Base-by-base conservation (phyloP, 495 filamentous ascomycete genomes). In the Aspergillus haitiensis region DNA sequence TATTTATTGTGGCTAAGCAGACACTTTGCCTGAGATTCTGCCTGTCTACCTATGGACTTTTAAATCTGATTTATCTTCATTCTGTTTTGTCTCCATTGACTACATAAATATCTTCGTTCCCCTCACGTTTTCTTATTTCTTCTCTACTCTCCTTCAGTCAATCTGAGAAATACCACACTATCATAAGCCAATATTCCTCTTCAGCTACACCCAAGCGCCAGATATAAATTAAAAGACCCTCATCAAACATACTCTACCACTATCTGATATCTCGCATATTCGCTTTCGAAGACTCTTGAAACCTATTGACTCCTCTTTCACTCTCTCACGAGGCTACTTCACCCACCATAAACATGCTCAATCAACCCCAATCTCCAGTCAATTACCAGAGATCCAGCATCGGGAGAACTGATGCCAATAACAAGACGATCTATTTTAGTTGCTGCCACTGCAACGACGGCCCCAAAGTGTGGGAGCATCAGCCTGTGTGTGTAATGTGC, bases 381-480 rank as follows among this genome's bases (percentile, higher is more conserved):
- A 11, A 47, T 16, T 10, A 48, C 16, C 50, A 58, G n/a, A 6
- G 11, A 36, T 40, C 16, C 46, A 21, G 16, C 5, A 49, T 18
- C 60, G 31, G 31, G 9, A 33, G 35, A 3, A 48, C 33, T 36
- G 36, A 15, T 37, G 31, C 39, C 47, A 63, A 45, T 36, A 31
- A 13, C 12, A 42, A 2, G 60, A 63, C 2, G 60, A 68, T 50
- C 60, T 74, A n/a, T 61, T 79, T 73, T 51, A 66, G 74, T 52
- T 79, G 77, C 67, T 79, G 77, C 66, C 3, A 58, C 1, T 79
- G 77, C 59, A 13, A 58, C 0, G 77, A 79, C 32, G 77, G 77
- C 0, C 77, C 77, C 0, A 78, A 79, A 52, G 55, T 75, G 18
- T 78, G 61, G 60, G 56, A 71, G n/a, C 15, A 51, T 33, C 71